phyloP scores from a whole-genome alignment of 805 yeast species.

The Isabelozyma rhagii region DNA sequence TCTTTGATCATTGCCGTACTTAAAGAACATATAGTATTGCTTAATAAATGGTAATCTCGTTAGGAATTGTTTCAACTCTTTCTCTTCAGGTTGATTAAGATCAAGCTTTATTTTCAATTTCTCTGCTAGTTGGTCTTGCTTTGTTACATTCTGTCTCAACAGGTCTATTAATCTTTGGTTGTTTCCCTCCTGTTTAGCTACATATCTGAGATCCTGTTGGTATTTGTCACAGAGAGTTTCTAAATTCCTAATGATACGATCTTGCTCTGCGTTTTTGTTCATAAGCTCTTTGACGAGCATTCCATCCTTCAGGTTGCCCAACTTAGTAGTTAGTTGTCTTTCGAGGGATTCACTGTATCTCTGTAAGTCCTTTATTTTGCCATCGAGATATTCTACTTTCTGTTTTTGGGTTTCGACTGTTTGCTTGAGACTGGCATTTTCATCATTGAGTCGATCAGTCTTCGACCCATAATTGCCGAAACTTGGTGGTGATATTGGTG shows the following conservation, averaged over 20 bases:
- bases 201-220: constrained; percentile 11
- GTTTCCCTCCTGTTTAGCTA: constrained; percentile 7
- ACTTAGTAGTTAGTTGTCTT: constrained; percentile 3
- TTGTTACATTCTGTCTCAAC: constrained; percentile 11
- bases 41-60: constrained; percentile 26
- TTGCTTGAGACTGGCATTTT: constrained; percentile 6
- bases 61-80: constrained; percentile 12
- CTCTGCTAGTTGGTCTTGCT: constrained; percentile 19
- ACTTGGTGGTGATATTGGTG: constrained; percentile 7
- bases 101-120: constrained; percentile 13
- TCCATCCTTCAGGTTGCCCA: constrained; percentile 1
- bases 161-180: constrained; percentile 5
- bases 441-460: constrained; percentile 1
- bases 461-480: not conserved
- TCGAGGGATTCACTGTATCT: constrained; percentile 15
- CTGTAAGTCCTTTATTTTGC: constrained; percentile 12
- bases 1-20: constrained; percentile 20
- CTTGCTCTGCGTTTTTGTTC: constrained; percentile 12
- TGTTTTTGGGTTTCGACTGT: constrained; percentile 3
- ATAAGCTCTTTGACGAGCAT: constrained; percentile 10
- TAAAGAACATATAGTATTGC: constrained; percentile 22
- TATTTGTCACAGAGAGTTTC: constrained; percentile 15
- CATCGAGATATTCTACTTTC: constrained; percentile 14
- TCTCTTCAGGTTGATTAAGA: constrained; percentile 1
- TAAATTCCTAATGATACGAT: constrained; percentile 13